Conservation (phyloP, 2,329 filamentous ascomycete genomes). For the Thyridium curvatum region DNA sequence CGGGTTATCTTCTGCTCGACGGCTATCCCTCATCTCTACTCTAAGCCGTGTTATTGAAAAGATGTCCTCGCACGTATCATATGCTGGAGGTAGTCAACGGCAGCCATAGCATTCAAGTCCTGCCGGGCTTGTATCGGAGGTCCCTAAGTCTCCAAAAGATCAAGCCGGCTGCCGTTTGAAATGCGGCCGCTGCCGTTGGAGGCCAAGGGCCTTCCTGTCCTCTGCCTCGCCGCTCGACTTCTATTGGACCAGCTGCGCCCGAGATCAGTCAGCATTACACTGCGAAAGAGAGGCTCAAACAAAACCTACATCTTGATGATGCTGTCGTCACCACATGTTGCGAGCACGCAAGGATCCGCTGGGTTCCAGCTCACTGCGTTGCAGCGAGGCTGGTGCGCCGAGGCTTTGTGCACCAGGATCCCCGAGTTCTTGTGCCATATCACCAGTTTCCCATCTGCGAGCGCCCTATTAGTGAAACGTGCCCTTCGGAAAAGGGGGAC, state of each 20-base stretch:
- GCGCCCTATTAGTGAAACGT: neutral
- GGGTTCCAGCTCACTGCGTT: slow-evolving; percentile 92
- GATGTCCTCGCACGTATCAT: no score
- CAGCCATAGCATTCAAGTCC: no score
- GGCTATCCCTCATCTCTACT: no score
- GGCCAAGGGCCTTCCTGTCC: slow-evolving; percentile 6
- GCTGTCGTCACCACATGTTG: slow-evolving; percentile 83
- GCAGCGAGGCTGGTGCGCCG: slow-evolving; percentile 70
- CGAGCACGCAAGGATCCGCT: slow-evolving; percentile 73
- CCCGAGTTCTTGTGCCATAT: slow-evolving; percentile 90
- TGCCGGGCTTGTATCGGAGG: no score
- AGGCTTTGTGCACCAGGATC: slow-evolving; percentile 65
- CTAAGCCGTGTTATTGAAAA: no score
- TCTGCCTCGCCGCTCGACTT: slow-evolving; percentile 16
- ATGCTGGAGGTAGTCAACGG: no score
- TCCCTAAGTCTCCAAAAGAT: slow-evolving; percentile 4
- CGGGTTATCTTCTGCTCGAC: no score
- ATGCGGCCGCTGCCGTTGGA: slow-evolving; percentile 9
- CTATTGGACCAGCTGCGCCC: slow-evolving; percentile 29
- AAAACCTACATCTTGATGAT: slow-evolving; percentile 70
- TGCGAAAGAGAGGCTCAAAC: neutral
- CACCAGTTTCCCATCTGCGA: slow-evolving; percentile 59
- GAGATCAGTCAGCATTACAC: no score
- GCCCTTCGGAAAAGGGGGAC: neutral
- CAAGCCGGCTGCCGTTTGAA: slow-evolving; percentile 12